A percentile compares a stretch with the other conserved stretches of the same genome.
phyloP scores from a whole-genome alignment of 2,329 filamentous ascomycete species.

The Bipolaris gigantea region DNA sequence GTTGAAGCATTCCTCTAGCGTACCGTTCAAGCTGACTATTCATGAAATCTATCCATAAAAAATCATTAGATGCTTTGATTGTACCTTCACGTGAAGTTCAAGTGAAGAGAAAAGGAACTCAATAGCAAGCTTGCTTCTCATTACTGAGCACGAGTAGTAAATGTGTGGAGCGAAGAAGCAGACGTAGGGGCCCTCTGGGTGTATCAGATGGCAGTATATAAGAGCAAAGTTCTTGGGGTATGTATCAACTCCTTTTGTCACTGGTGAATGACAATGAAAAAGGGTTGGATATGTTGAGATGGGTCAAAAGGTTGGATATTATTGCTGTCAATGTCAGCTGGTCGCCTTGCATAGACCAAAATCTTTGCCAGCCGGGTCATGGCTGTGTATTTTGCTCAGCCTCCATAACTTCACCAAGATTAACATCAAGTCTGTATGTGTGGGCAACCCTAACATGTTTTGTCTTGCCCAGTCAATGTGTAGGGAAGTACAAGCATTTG shows the following conservation, averaged over 20 bases:
- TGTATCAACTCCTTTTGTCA: conserved; percentile 36
- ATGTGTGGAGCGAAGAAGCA: conserved; percentile 41
- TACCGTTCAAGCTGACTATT: conserved; percentile 23
- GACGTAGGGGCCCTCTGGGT: conserved; percentile 31
- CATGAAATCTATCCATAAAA: conserved; percentile 30
- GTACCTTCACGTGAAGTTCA: conserved; percentile 30
- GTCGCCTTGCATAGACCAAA: neutral
- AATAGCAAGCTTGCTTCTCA: conserved; percentile 24
- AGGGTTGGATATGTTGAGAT: conserved; percentile 35
- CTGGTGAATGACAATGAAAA: conserved; percentile 39
- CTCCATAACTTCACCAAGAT: conserved; percentile 31
- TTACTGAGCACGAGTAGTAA: conserved; percentile 31
- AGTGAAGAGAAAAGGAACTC: conserved; percentile 31
- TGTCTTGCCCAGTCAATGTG: conserved; percentile 32
- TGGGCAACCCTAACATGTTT: conserved; percentile 36
- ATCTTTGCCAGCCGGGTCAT: conserved; percentile 29
- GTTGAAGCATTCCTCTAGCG: neutral
- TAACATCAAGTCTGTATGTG: conserved; percentile 35
- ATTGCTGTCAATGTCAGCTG: conserved; percentile 27
- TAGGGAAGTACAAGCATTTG: conserved; percentile 25
- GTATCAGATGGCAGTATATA: conserved; percentile 30
- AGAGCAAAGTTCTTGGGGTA: conserved; percentile 37
- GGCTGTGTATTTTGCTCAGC: conserved; percentile 27
- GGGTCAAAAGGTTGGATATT: conserved; percentile 31
- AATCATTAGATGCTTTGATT: conserved; percentile 26